These are phyloP conservation scores for Seiridium cupressi DNA, from an alignment of 2,329 filamentous ascomycete species.

Conservation along the genomic window DNA sequence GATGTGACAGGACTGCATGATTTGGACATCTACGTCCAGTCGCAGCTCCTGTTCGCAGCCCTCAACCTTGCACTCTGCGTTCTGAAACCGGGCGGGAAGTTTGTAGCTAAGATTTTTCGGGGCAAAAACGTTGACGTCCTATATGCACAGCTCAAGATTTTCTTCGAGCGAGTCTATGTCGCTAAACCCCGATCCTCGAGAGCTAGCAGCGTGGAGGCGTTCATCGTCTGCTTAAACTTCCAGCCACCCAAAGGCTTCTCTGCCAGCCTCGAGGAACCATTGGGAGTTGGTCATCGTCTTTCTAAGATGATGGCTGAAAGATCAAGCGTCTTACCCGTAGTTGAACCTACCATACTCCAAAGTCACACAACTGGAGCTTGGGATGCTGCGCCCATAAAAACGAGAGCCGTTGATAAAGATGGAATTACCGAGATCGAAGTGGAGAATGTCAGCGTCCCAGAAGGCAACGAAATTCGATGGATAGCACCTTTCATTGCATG, in stretches of 20 bases:
- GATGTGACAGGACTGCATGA: slow-evolving; percentile 97
- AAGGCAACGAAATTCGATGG: slow-evolving; percentile 61
- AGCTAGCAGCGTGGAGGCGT: slow-evolving; percentile 96
- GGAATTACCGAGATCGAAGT: slow-evolving; percentile 46
- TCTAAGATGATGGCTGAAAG: slow-evolving; percentile 46
- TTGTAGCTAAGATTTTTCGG: slow-evolving; percentile 97
- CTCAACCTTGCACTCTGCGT: slow-evolving; percentile 93
- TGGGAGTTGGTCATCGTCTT: slow-evolving; percentile 62
- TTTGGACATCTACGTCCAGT: slow-evolving; percentile 97
- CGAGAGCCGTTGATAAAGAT: slow-evolving; percentile 21
- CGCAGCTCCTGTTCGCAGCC: slow-evolving; percentile 89
- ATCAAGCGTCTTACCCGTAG: slow-evolving; percentile 36
- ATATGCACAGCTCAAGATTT: slow-evolving; percentile 88
- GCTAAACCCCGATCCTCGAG: slow-evolving; percentile 92
- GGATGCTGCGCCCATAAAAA: slow-evolving; percentile 26
- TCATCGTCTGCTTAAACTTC: slow-evolving; percentile 93
- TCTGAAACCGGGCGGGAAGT: slow-evolving; percentile 87
- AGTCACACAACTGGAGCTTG: slow-evolving; percentile 43
- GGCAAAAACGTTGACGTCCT: slow-evolving; percentile 94
- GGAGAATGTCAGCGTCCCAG: slow-evolving; percentile 41
- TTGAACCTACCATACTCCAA: slow-evolving; percentile 43
- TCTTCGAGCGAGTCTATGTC: slow-evolving; percentile 84
- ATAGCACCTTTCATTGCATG: slow-evolving; percentile 97
- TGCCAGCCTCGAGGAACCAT: slow-evolving; percentile 71
- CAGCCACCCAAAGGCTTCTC: slow-evolving; percentile 73